These are phyloP conservation scores for Fusarium musae DNA, from an alignment of 2,329 filamentous ascomycete genomes.

Conservation along the genomic window DNA sequence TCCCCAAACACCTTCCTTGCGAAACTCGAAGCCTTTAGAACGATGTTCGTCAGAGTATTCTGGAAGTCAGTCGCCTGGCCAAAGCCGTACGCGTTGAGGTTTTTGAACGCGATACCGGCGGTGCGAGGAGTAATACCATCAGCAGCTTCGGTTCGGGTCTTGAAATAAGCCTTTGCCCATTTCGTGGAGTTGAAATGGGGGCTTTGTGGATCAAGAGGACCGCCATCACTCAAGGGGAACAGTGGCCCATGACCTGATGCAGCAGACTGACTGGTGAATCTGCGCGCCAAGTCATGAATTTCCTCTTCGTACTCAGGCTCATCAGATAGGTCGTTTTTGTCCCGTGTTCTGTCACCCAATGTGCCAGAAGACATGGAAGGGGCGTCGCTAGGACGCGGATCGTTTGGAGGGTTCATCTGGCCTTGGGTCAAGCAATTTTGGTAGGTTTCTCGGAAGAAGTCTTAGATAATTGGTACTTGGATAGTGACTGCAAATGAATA, in stretches of 20 bases:
- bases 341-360: not conserved
- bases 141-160: constrained; percentile 29
- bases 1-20: constrained; percentile 61
- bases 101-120: constrained; percentile 70
- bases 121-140: constrained; percentile 66
- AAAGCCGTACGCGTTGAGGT: constrained; percentile 73
- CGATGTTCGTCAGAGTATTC: constrained; percentile 68
- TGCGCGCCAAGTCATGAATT: constrained; percentile 24
- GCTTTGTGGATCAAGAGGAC: constrained; percentile 52
- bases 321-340: not conserved
- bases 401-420: not conserved
- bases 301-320: not conserved
- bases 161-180: constrained; percentile 55
- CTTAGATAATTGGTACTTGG: fast-evolving
- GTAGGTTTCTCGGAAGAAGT: fast-evolving
- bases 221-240: constrained; percentile 32
- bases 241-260: constrained; percentile 20
- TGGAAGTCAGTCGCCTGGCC: constrained; percentile 75
- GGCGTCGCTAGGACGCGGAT: not conserved
- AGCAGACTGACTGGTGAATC: constrained; percentile 19
- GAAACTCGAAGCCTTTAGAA: constrained; percentile 57
- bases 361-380: constrained; percentile 1
- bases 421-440: too few relatives aligned
- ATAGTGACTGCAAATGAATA: too few relatives aligned
- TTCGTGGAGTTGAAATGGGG: constrained; percentile 54